Percentiles rank a stretch among this genome's conserved stretches.
Conservation (phyloP, 2,329 filamentous ascomycete species). For the Paraconiothyrium brasiliense region DNA sequence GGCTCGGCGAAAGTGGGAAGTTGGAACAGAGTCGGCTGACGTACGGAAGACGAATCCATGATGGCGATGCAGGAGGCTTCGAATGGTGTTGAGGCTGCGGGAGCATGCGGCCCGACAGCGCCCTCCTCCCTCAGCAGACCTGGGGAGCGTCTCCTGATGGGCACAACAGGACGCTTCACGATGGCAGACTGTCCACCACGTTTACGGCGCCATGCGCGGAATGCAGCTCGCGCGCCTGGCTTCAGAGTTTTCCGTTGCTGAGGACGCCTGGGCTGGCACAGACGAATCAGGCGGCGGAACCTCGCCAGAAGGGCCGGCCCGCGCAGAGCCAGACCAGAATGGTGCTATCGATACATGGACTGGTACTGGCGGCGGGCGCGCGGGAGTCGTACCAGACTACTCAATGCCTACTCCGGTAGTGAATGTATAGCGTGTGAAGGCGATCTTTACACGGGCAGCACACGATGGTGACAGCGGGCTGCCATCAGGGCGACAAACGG, state of each 20-base stretch:
- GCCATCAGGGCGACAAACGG: constrained; percentile 24
- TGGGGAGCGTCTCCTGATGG: constrained; percentile 24
- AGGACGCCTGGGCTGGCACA: constrained; percentile 22
- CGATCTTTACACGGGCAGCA: constrained; percentile 8
- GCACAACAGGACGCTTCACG: constrained; percentile 21
- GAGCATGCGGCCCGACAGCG: constrained; percentile 27
- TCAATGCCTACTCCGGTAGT: not conserved
- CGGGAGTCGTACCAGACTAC: constrained; percentile 36
- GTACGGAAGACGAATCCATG: constrained; percentile 16
- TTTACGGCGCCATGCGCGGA: constrained; percentile 11
- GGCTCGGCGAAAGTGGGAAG: constrained; percentile 24
- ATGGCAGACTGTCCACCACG: constrained; percentile 15
- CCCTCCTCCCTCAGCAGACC: constrained; percentile 24
- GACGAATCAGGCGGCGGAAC: constrained; percentile 38
- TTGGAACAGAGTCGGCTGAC: constrained; percentile 40
- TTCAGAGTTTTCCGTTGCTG: constrained; percentile 28
- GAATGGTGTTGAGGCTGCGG: constrained; percentile 29
- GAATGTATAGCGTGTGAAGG: constrained; percentile 14
- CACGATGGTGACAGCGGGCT: constrained; percentile 15
- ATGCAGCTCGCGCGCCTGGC: constrained; percentile 12
- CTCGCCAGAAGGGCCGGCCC: constrained; percentile 43
- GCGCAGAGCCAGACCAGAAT: constrained; percentile 37
- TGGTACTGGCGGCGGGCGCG: constrained; percentile 28
- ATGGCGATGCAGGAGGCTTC: constrained; percentile 24
- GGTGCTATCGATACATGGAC: constrained; percentile 30